phyloP scores from a whole-genome alignment of 2,329 filamentous ascomycete genomes.

The Tothia fuscella region DNA sequence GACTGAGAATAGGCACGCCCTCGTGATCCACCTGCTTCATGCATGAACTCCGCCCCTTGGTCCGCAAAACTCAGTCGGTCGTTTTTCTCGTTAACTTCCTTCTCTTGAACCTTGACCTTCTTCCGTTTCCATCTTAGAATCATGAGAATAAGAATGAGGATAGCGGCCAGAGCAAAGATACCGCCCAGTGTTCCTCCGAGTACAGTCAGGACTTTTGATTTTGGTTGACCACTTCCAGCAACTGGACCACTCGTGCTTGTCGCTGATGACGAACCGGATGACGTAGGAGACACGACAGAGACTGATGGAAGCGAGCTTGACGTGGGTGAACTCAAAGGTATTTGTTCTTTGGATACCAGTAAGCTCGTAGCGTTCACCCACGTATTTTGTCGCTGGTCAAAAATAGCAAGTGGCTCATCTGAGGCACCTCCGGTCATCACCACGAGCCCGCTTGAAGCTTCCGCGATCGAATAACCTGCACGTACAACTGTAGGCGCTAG shows the following conservation, averaged over 20 bases:
- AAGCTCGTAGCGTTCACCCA: slow-evolving; percentile 64
- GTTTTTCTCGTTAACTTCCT: slow-evolving; percentile 43
- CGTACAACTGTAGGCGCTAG: slow-evolving; percentile 55
- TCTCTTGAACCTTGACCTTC: slow-evolving; percentile 42
- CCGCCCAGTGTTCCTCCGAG: slow-evolving; percentile 73
- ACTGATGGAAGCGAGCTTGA: slow-evolving; percentile 14
- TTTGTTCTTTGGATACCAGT: slow-evolving; percentile 39
- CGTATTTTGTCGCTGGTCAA: slow-evolving; percentile 60
- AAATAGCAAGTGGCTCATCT: slow-evolving; percentile 60
- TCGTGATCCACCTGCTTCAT: slow-evolving; percentile 34
- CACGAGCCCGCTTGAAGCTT: slow-evolving; percentile 52
- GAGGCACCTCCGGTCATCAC: slow-evolving; percentile 67
- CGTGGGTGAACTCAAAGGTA: slow-evolving; percentile 20
- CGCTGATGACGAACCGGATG: slow-evolving; percentile 23
- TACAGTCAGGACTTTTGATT: slow-evolving; percentile 45
- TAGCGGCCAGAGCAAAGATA: slow-evolving; percentile 58
- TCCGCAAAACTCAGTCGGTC: slow-evolving; percentile 37
- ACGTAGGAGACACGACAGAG: slow-evolving; percentile 18
- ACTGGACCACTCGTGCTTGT: slow-evolving; percentile 26
- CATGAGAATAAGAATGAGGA: slow-evolving; percentile 63
- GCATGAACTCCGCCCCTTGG: slow-evolving; percentile 40
- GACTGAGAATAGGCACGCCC: slow-evolving; percentile 14
- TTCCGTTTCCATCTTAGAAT: slow-evolving; percentile 51
- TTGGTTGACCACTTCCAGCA: slow-evolving; percentile 22
- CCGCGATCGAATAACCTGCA: slow-evolving; percentile 59